Base-by-base conservation (phyloP, 257 asterid species). In the Knoxia roxburghii region DNA sequence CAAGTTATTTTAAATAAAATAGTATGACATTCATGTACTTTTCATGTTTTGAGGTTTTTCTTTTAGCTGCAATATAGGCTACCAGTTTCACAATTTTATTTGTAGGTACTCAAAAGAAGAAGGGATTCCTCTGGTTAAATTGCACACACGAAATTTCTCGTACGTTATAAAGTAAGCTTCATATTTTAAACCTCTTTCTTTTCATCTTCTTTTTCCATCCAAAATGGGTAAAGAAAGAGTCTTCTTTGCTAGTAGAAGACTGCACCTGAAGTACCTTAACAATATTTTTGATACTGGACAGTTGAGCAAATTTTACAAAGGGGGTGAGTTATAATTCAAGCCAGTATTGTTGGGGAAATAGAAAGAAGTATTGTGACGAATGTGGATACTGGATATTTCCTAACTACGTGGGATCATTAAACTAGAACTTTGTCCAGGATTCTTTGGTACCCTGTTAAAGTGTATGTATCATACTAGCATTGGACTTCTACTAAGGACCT, bases 71-170 rank as follows among this genome's bases (percentile, higher is more conserved):
- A 55, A 33, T 13, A 17, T 45, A 30, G 30, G 27, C 37, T 66
- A 14, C 43, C 51, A 51, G 27, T 52, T 61, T 21, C 23, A 55
- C 56, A 56, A 14, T 64, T 65, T 68, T 70, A 41, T 58, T 73
- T 69, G 68, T 69, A 92, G 98, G 85, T 93, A 93, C 83, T 89
- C 98, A 35, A 92, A 92, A 86, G 97, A 92, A 78, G 98, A 92
- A 82, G 87, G 75, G 59, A 86, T 93, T 71, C 74, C 82, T 61
- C 32, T 79, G 78, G 79, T 59, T 55, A 80, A 87, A 75, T 85
- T 83, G 68, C 85, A 79, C 70, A 68, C 40, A 29, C 74, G 84
- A 79, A 88, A 93, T 73, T 86, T 87, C 78, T 85, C 94, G 11
- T 89, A 84, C 76, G 89, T 93, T 69, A 73, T 93, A 64, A 89